phyloP scores from a whole-genome alignment of 805 yeast genomes.

The Candida chilensis region DNA sequence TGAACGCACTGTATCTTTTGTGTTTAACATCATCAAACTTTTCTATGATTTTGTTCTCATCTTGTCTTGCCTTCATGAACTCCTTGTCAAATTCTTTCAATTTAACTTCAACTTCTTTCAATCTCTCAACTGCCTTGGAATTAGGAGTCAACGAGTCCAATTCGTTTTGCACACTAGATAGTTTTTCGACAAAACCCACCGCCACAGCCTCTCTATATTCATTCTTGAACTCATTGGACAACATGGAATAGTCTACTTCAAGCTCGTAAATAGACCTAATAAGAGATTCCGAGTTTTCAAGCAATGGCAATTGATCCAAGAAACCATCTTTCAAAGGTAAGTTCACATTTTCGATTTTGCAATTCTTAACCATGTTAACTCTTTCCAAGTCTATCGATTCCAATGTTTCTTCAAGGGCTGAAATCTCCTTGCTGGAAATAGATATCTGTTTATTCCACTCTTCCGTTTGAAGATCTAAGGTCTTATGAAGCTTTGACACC shows the following conservation, averaged over 20 bases:
- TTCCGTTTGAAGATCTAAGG: conserved; percentile 17
- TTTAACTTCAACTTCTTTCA: conserved; percentile 56
- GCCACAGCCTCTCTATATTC: conserved; percentile 28
- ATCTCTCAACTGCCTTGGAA: conserved; percentile 68
- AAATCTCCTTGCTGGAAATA: too few species aligned
- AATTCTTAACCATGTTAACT: conserved; percentile 51
- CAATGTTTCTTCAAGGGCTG: conserved; percentile 44
- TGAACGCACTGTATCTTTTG: conserved; percentile 54
- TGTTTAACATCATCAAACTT: conserved; percentile 52
- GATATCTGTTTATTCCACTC: conserved; percentile 29
- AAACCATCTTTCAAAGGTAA: conserved; percentile 58
- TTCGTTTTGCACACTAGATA: conserved; percentile 24
- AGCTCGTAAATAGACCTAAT: conserved; percentile 33
- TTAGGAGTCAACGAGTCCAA: conserved; percentile 63
- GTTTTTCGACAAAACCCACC: conserved; percentile 19
- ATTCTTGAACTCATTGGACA: conserved; percentile 29
- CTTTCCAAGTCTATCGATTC: conserved; percentile 48
- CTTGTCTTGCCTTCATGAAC: conserved; percentile 48
- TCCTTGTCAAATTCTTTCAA: conserved; percentile 57
- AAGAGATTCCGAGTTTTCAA: conserved; percentile 31
- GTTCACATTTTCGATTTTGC: conserved; percentile 63
- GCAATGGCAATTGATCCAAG: conserved; percentile 53
- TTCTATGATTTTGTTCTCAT: conserved; percentile 44
- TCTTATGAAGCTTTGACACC: conserved; percentile 19
- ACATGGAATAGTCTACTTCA: conserved; percentile 42